These are phyloP conservation scores for Fusarium sarcochroum DNA, from an alignment of 2,329 filamentous ascomycete species.

Conservation along the genomic window DNA sequence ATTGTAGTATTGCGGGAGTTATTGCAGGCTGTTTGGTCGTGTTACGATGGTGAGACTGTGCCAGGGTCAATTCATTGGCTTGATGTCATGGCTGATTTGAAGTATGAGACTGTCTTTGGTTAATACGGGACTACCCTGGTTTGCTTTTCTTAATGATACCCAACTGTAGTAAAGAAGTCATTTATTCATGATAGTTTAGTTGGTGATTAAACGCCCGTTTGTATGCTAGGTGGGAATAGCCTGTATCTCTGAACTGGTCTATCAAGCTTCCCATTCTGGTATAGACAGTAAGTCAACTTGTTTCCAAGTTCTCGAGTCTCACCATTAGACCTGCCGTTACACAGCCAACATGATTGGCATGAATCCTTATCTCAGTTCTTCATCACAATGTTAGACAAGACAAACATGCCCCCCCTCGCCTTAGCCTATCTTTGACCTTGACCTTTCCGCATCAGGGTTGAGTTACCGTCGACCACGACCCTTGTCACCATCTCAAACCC, in stretches of 20 bases:
- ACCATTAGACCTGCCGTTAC: not conserved
- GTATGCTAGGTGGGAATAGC: too few species aligned
- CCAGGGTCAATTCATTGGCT: conserved; percentile 29
- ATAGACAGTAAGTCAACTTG: not conserved
- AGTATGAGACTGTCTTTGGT: conserved; percentile 39
- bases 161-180: not conserved
- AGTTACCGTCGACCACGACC: conserved; percentile 23
- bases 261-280: conserved; percentile 16
- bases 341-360: not conserved
- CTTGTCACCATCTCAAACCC: conserved; percentile 18
- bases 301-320: too few species aligned
- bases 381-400: not conserved
- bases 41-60: conserved; percentile 33
- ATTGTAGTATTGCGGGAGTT: conserved; percentile 32
- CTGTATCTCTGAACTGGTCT: not conserved
- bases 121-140: conserved; percentile 5
- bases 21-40: conserved; percentile 32
- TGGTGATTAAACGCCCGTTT: too few species aligned
- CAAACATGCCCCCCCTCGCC: not conserved
- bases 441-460: conserved; percentile 36
- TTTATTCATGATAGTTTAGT: too few species aligned
- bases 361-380: conserved; percentile 26
- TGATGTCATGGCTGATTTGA: conserved; percentile 32
- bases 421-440: not conserved
- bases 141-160: not conserved